phyloP scores from a whole-genome alignment of 768 basidiomycete species.

The Atractiella rhizophila region DNA sequence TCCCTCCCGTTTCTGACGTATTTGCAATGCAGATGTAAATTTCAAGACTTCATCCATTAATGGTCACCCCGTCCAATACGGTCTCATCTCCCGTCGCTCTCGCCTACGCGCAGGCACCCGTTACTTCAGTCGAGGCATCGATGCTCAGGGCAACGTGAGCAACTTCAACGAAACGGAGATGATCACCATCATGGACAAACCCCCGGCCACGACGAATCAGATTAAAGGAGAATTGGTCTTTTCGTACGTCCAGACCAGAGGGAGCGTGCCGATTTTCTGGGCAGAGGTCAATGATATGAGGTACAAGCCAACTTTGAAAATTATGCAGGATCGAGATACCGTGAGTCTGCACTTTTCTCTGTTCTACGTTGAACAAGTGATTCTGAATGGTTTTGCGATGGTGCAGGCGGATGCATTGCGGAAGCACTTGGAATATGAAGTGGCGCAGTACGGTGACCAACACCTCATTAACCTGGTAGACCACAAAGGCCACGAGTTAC shows the following conservation, averaged over 20 bases:
- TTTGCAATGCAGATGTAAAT: constrained; percentile 43
- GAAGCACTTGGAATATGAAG: constrained; percentile 47
- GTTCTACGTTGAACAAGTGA: background rate
- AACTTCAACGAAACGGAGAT: constrained; percentile 99
- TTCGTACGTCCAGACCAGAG: constrained; percentile 79
- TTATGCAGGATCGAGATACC: constrained; percentile 76
- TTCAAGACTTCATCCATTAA: constrained; percentile 48
- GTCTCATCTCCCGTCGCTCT: constrained; percentile 75
- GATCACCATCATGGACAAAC: constrained; percentile 44
- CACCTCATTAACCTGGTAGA: constrained; percentile 76
- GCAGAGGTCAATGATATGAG: constrained; percentile 81
- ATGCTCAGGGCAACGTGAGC: constrained; percentile 64
- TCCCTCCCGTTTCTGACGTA: constrained; percentile 2
- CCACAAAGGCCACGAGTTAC: constrained; percentile 71
- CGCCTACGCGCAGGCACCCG: constrained; percentile 87
- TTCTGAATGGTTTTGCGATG: no score
- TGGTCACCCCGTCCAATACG: constrained; percentile 51
- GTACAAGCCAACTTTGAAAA: constrained; percentile 84
- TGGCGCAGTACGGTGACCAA: constrained; percentile 47
- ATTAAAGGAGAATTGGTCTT: constrained; percentile 25
- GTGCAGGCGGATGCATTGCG: constrained; percentile 41
- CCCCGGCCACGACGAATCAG: constrained; percentile 1
- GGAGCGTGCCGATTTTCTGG: constrained; percentile 87
- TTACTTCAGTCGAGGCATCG: constrained; percentile 84
- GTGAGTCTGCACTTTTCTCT: constrained; percentile 26